phyloP scores from a whole-genome alignment of 257 asterid species.

The Solanum okadae region DNA sequence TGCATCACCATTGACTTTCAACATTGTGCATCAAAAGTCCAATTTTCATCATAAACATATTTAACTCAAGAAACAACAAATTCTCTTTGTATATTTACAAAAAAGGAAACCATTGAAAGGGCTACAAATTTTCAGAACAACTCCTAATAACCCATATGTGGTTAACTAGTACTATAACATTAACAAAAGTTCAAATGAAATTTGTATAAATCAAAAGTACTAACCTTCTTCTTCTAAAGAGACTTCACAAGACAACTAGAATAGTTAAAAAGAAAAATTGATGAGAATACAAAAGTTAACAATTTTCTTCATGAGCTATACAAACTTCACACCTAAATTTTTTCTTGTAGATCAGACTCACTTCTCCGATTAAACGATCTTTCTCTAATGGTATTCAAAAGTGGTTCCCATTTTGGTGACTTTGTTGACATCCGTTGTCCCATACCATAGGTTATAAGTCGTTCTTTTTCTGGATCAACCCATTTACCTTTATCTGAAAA shows the following conservation, averaged over 20 bases:
- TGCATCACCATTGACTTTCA: not conserved
- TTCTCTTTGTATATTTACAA: not conserved
- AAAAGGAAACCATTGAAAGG: not conserved
- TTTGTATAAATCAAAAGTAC: not conserved
- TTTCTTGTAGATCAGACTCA: constrained; percentile 26
- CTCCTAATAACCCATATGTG: not conserved
- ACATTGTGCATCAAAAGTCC: not conserved
- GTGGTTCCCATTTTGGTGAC: constrained; percentile 42
- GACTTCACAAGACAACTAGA: not conserved
- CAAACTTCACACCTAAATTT: too few relatives aligned
- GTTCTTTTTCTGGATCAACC: not conserved
- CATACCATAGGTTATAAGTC: not conserved
- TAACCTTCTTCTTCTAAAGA: not conserved
- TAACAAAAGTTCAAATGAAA: not conserved
- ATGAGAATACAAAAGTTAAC: not conserved
- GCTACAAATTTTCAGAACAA: not conserved
- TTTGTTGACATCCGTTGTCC: not conserved
- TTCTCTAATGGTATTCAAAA: constrained; percentile 42
- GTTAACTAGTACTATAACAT: not conserved
- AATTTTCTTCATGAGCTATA: too few relatives aligned
- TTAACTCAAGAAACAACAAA: not conserved
- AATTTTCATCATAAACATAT: not conserved
- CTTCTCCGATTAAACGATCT: constrained; percentile 32
- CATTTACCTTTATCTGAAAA: not conserved
- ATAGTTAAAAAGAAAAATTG: not conserved